Percentiles rank a stretch among this genome's conserved stretches.
phyloP scores from a whole-genome alignment of 2,329 filamentous ascomycete genomes.

The Monosporascus sp. region DNA sequence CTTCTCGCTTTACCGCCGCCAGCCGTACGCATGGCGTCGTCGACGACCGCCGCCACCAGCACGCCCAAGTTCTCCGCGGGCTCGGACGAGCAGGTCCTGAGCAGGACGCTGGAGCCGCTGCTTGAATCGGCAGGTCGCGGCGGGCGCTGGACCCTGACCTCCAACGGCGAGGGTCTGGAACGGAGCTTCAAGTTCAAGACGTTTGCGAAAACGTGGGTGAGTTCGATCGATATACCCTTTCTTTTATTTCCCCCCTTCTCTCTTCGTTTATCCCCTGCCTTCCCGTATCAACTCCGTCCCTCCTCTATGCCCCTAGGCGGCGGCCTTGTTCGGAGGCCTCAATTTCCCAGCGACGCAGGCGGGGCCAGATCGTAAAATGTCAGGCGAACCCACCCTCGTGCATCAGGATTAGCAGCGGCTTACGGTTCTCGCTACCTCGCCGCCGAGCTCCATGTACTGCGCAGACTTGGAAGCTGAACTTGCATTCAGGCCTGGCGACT shows the following conservation, averaged over 20 bases:
- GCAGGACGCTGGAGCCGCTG: conserved; percentile 29
- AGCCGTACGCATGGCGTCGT: not conserved
- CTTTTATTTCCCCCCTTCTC: not conserved
- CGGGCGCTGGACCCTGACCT: conserved; percentile 45
- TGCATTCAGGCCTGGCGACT: no score
- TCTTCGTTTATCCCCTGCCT: not conserved
- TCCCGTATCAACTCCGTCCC: not conserved
- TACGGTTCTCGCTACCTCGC: no score
- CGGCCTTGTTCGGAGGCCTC: no score
- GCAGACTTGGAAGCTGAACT: no score
- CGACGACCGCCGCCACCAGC: conserved; percentile 1
- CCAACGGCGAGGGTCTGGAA: conserved; percentile 50
- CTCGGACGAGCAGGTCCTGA: conserved; percentile 34
- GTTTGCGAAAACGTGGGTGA: conserved; percentile 60
- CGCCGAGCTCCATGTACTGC: no score
- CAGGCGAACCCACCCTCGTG: no score
- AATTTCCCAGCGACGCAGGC: no score
- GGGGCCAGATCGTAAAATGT: no score
- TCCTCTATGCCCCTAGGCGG: not conserved
- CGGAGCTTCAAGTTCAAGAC: conserved; percentile 59
- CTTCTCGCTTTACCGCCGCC: not conserved
- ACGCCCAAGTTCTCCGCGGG: conserved; percentile 37
- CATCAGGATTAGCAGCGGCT: no score
- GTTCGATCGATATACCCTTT: conserved; percentile 18
- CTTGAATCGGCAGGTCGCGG: conserved; percentile 22